phyloP scores from a whole-genome alignment of 2,329 filamentous ascomycete genomes.

The Venturiaceae sp. region DNA sequence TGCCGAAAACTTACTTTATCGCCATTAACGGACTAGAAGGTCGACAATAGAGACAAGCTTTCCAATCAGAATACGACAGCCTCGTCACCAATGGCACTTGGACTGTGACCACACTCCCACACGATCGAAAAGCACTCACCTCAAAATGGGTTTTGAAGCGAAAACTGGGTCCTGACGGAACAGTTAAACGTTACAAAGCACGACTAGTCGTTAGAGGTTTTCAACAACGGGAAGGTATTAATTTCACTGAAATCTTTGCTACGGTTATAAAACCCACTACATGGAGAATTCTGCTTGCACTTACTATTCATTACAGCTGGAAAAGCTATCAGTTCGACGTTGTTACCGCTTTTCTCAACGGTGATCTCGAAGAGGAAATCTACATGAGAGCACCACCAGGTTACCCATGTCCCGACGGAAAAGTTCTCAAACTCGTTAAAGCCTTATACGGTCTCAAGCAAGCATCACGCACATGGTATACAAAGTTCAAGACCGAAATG shows the following conservation, averaged over 20 bases:
- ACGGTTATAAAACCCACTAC: slow-evolving; percentile 16
- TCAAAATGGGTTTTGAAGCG: slow-evolving; percentile 16
- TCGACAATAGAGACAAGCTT: not conserved
- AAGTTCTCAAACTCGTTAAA: slow-evolving; percentile 15
- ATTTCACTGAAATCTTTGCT: slow-evolving; percentile 20
- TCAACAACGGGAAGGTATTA: slow-evolving; percentile 15
- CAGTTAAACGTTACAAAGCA: slow-evolving; percentile 16
- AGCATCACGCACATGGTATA: slow-evolving; percentile 17
- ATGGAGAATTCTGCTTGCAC: slow-evolving; percentile 18
- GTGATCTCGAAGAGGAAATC: slow-evolving; percentile 16
- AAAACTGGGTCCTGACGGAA: slow-evolving; percentile 13
- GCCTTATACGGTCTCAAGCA: slow-evolving; percentile 23
- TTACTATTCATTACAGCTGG: slow-evolving; percentile 12
- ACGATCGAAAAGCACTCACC: slow-evolving; percentile 7
- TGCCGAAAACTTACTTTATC: not conserved
- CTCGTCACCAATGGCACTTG: slow-evolving; percentile 13
- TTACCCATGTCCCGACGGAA: not conserved
- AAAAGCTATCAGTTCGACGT: slow-evolving; percentile 22
- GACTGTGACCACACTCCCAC: slow-evolving; percentile 9
- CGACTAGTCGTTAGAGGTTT: slow-evolving; percentile 19
- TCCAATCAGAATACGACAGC: slow-evolving; percentile 9
- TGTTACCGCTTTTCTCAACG: slow-evolving; percentile 22
- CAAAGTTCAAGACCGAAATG: slow-evolving; percentile 13
- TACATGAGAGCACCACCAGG: slow-evolving; percentile 16
- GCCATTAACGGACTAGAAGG: not conserved